Evolutionary conservation across 164 flowering plant genomes (phyloP).

Genomic region (Stephania cephalantha): DNA sequence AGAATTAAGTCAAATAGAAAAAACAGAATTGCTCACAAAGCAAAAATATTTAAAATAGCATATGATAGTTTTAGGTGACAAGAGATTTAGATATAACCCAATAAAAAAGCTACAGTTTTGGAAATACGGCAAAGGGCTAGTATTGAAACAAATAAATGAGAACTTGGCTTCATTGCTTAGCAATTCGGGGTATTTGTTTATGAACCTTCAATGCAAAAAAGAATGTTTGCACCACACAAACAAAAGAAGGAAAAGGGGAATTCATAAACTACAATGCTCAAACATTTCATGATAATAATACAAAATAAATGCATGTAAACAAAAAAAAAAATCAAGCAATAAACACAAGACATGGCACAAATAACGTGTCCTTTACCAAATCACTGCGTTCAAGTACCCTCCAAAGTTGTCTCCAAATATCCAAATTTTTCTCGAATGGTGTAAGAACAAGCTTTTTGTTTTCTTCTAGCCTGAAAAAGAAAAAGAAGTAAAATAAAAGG

Average conservation of each 20-base stretch:
- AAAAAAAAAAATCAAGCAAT: background rate
- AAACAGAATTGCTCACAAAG: too few species aligned
- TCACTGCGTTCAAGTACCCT: slow-evolving; percentile 95
- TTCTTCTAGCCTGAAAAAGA: slow-evolving; percentile 70
- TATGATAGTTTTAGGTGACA: too few species aligned
- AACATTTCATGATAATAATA: background rate
- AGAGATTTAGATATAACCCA: too few species aligned
- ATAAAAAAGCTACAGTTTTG: too few species aligned
- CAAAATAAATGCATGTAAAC: background rate
- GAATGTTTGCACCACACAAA: background rate
- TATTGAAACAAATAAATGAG: too few species aligned
- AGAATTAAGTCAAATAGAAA: too few species aligned
- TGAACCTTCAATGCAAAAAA: background rate
- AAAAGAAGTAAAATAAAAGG: background rate
- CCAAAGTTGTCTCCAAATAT: slow-evolving; percentile 99
- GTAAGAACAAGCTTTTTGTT: slow-evolving; percentile 94
- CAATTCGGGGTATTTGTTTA: too few species aligned
- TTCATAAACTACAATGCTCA: background rate
- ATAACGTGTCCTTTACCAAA: slow-evolving; percentile 45
- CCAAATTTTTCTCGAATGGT: slow-evolving; percentile 95
- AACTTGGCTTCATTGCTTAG: too few species aligned
- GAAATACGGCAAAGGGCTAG: too few species aligned
- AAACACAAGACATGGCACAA: background rate
- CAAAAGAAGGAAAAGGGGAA: background rate
- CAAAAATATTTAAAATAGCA: too few species aligned